Conservation (phyloP, 208 protist genomes). For the Leishmania mexicana region DNA sequence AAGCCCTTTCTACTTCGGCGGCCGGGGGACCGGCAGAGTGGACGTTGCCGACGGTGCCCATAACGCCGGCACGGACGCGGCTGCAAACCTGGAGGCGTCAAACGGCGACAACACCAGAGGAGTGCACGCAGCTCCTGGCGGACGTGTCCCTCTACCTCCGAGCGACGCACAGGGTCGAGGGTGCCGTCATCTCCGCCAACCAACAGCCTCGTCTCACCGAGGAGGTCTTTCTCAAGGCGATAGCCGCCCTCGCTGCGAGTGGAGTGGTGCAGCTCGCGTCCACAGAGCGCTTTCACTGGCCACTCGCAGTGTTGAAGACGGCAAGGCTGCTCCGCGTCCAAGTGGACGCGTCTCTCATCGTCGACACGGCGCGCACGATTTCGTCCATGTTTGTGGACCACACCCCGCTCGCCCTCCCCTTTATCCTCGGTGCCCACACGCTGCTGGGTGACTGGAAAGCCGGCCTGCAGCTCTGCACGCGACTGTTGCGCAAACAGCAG, state of each 20-base stretch:
- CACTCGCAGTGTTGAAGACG: conserved; percentile 32
- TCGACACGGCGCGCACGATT: conserved; percentile 6
- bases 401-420: conserved; percentile 13
- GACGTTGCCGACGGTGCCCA: no score
- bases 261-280: conserved; percentile 29
- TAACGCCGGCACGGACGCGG: not conserved
- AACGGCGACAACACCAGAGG: conserved; percentile 1
- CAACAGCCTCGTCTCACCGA: conserved; percentile 20
- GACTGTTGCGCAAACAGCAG: conserved; percentile 22
- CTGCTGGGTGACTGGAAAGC: conserved; percentile 36
- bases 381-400: conserved; percentile 20
- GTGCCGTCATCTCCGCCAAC: not conserved
- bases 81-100: conserved; percentile 15
- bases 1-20: not conserved
- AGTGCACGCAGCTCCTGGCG: conserved; percentile 14
- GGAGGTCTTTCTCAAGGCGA: conserved; percentile 14
- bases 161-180: conserved; percentile 25
- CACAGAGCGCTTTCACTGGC: conserved; percentile 31
- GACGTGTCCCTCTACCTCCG: conserved; percentile 24
- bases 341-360: conserved; percentile 23
- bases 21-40: not conserved
- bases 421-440: conserved; percentile 21
- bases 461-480: conserved; percentile 29
- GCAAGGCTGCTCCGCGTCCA: conserved; percentile 20
- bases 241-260: conserved; percentile 22